phyloP scores from a whole-genome alignment of 495 filamentous ascomycete species.

The Daldinia caldariorum region DNA sequence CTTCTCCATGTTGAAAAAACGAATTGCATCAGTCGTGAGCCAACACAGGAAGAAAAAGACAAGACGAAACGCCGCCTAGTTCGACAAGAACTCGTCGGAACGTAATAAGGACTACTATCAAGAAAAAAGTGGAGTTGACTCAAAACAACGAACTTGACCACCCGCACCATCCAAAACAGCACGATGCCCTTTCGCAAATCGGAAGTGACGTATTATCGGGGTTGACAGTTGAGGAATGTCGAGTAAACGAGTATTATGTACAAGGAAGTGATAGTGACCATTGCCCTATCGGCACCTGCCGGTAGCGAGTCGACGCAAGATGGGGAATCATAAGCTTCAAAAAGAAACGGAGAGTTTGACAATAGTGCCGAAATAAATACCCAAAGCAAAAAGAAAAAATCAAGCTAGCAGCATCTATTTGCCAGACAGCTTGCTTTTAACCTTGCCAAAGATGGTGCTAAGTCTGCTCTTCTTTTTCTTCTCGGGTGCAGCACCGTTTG shows the following conservation, averaged over 20 bases:
- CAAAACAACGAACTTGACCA: slow-evolving; percentile 16
- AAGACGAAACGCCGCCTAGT: slow-evolving; percentile 7
- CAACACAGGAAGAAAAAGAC: slow-evolving; percentile 10
- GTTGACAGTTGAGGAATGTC: slow-evolving; percentile 16
- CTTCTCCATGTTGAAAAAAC: slow-evolving; percentile 15
- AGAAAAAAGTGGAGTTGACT: slow-evolving; percentile 9
- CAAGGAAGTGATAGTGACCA: slow-evolving; percentile 34
- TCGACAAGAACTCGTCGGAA: slow-evolving; percentile 18
- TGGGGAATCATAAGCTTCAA: slow-evolving; percentile 55
- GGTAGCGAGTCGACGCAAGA: slow-evolving; percentile 45
- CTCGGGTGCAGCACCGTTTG: slow-evolving; percentile 48
- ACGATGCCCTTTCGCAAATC: slow-evolving; percentile 5
- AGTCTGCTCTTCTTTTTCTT: slow-evolving; percentile 70
- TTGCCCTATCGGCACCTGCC: slow-evolving; percentile 41
- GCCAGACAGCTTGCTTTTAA: slow-evolving; percentile 65
- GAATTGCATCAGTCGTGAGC: slow-evolving; percentile 18
- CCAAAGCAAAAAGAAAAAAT: slow-evolving; percentile 31
- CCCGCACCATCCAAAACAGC: slow-evolving; percentile 25
- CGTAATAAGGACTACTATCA: slow-evolving; percentile 19
- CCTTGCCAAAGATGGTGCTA: slow-evolving; percentile 64
- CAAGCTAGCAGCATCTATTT: slow-evolving; percentile 33
- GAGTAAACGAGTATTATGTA: slow-evolving; percentile 42
- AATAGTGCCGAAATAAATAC: slow-evolving; percentile 35
- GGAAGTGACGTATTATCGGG: slow-evolving; percentile 14
- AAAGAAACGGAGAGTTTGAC: slow-evolving; percentile 41